Percentiles rank a stretch among this genome's conserved stretches.
These are phyloP conservation scores for Calocybe indica DNA, from an alignment of 768 basidiomycete genomes.

Conservation along the genomic window DNA sequence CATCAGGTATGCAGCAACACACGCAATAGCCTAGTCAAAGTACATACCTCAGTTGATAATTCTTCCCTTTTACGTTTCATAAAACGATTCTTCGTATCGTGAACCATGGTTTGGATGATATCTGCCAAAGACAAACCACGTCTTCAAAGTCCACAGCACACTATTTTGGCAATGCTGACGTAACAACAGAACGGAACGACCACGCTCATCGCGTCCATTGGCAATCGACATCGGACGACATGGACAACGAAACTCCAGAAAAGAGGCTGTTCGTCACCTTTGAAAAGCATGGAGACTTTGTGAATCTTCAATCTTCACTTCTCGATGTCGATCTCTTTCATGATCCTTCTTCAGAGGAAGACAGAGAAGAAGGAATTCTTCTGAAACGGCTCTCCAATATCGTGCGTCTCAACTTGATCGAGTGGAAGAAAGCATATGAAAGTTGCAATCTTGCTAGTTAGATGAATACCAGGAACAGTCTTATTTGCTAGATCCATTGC, in stretches of 20 bases:
- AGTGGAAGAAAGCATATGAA: no score
- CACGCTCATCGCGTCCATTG: no score
- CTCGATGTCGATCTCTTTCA: constrained; percentile 40
- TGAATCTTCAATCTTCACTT: constrained; percentile 43
- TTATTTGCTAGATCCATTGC: constrained; percentile 84
- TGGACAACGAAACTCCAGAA: constrained; percentile 36
- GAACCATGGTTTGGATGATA: no score
- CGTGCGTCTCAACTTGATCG: constrained; percentile 31
- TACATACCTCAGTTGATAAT: constrained; percentile 25
- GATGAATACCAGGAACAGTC: constrained; percentile 90
- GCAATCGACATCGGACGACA: no score
- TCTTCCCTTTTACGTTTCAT: constrained; percentile 6
- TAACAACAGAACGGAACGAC: no score
- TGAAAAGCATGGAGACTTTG: constrained; percentile 57
- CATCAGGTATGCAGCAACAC: constrained; percentile 7
- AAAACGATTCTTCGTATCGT: no score
- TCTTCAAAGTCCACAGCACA: no score
- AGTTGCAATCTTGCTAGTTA: constrained; percentile 41
- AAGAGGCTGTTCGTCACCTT: constrained; percentile 47
- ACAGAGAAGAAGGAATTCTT: constrained; percentile 32
- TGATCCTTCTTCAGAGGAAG: constrained; percentile 37
- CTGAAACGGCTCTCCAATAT: constrained; percentile 41
- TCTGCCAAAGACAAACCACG: no score
- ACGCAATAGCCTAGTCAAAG: no score
- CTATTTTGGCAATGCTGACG: no score